Percentiles rank a stretch among this genome's conserved stretches.
Evolutionary conservation across 2,329 filamentous ascomycete species (phyloP).

Genomic region (Paecilomyces sp.): DNA sequence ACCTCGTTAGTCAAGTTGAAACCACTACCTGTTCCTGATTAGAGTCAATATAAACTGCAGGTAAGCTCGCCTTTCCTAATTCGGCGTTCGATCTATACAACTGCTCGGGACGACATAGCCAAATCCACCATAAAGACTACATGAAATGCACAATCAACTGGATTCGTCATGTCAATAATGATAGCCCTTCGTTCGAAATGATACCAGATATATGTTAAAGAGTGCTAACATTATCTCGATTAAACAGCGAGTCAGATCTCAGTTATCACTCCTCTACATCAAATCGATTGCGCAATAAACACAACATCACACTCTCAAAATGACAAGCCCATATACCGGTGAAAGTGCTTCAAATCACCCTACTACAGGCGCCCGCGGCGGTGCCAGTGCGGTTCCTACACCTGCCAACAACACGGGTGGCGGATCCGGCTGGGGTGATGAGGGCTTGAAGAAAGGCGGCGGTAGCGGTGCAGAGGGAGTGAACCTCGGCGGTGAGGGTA

Average conservation of each 20-base stretch:
- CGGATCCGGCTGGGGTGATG: constrained; percentile 16
- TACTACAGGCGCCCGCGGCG: constrained; percentile 13
- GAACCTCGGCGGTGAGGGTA: constrained; percentile 9
- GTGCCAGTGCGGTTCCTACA: constrained; percentile 17
- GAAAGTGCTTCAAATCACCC: constrained; percentile 6
- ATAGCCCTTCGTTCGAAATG: not conserved
- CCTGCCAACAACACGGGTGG: constrained; percentile 22
- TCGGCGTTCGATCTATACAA: not conserved
- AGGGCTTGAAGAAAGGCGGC: constrained; percentile 15
- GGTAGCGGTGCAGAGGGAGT: not conserved
- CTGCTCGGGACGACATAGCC: not conserved
- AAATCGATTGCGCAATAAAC: not conserved
- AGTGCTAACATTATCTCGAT: not conserved
- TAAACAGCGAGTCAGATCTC: not conserved
- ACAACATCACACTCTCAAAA: constrained; percentile 2
- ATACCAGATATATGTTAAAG: not conserved
- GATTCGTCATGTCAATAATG: not conserved
- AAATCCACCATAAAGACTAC: no score
- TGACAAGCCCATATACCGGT: constrained; percentile 4
- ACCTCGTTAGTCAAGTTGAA: not conserved
- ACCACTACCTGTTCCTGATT: not conserved
- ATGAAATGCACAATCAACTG: not conserved
- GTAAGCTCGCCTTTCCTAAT: not conserved
- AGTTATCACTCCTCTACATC: not conserved
- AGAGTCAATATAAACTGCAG: not conserved